Evolutionary conservation across 2,329 filamentous ascomycete species (phyloP), one percentile per base, ranked within the genome.

Genomic region (Colletotrichum filicis): DNA sequence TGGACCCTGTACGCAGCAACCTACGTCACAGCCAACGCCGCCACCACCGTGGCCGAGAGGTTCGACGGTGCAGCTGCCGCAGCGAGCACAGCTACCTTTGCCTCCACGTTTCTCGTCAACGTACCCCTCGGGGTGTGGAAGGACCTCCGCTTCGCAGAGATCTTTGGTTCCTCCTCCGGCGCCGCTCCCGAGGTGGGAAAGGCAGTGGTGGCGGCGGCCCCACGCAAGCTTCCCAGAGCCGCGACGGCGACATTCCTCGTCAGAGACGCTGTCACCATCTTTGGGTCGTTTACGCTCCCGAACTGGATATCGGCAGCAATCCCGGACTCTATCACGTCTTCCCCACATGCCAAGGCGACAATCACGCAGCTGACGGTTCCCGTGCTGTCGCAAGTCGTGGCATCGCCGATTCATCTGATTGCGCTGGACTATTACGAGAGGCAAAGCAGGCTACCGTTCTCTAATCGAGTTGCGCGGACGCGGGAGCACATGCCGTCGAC

Each of bases 121-220:
- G 78, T 80, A 2, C 80, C 80, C 1, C 72, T 81, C 1, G 79
- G 80, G 1, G 76, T 81, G 4, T 77, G 78, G 68, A 81, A 81
- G 7, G 80, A 81, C 53, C 73, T 80, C 5, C 74, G 77, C 4
- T 81, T 80, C 32, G 78, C 79, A 2, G 77, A 80, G 4, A 74
- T 80, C 30, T 81, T 78, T 59, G 78, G 80, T 12, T 66, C 76
- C 61, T 42, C 37, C 14, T 42, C 37, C 37, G 58, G 66, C 56
- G 8, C 68, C 28, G 24, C 35, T 22, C 28, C 62, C 68, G 62
- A 49, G 14, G 32, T 63, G 42, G 63, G 57, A 11, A 67, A 59
- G 55, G 35, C 53, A 68, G 52, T 66, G 0, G 59, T 42, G 37
- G 37, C 14, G 37, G 37, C 76, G 4, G 64, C 70, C 5, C 73